Conservation (phyloP, 2,329 filamentous ascomycete genomes). For the Calonectria leucothoes region DNA sequence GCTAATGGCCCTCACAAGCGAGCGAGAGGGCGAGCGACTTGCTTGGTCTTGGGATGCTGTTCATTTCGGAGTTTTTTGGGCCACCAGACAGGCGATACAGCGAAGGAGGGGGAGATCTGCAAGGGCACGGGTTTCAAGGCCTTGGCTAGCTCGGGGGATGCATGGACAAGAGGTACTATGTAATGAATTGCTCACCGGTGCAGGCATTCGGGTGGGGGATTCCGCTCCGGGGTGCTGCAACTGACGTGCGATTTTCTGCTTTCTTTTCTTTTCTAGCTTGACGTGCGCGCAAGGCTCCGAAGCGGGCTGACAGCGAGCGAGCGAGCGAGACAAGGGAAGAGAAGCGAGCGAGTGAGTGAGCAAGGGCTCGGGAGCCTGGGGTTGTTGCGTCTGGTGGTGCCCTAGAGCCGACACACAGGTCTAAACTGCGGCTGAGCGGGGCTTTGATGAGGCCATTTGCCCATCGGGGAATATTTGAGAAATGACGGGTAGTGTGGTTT, state of each 20-base stretch:
- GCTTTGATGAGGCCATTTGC: conserved; percentile 20
- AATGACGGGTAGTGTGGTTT: neutral
- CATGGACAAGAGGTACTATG: conserved; percentile 21
- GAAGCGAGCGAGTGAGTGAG: neutral
- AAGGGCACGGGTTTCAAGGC: conserved; percentile 36
- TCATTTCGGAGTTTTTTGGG: conserved; percentile 24
- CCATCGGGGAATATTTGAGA: neutral
- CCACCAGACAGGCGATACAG: conserved; percentile 23
- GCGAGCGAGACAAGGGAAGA: neutral
- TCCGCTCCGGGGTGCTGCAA: neutral
- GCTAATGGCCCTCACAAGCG: neutral
- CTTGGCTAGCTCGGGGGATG: conserved; percentile 27
- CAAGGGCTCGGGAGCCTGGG: neutral
- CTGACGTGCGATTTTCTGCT: neutral
- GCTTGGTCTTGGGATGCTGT: too few relatives aligned
- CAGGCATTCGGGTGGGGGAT: neutral
- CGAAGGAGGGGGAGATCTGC: conserved; percentile 28
- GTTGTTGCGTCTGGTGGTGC: neutral
- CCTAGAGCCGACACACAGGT: too few relatives aligned
- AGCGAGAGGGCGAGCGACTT: neutral
- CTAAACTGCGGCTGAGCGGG: conserved; percentile 19
- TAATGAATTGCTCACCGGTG: conserved; percentile 8
- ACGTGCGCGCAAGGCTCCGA: neutral
- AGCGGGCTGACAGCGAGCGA: neutral
- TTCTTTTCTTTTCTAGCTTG: neutral